A percentile compares a stretch with the other conserved stretches of the same genome.
These are phyloP conservation scores for Fraxinus nigra DNA, from an alignment of 305 asterid genomes.

Conservation along the genomic window DNA sequence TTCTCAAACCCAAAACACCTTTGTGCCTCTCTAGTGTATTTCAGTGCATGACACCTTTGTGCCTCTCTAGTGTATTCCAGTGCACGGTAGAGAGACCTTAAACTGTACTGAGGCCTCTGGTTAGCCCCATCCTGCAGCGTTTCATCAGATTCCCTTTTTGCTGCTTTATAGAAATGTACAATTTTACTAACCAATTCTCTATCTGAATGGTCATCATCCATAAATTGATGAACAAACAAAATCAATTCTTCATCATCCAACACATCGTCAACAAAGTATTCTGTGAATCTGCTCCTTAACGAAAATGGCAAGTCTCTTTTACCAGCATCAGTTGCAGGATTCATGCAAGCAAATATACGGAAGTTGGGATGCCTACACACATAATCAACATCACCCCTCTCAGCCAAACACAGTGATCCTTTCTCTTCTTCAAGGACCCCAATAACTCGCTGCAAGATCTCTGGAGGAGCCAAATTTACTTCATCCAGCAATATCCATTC, in stretches of 20 bases:
- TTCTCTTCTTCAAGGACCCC: slow-evolving; percentile 91
- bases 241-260: slow-evolving; percentile 80
- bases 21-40: slow-evolving; percentile 65
- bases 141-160: slow-evolving; percentile 76
- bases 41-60: slow-evolving; percentile 63
- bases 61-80: slow-evolving; percentile 74
- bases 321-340: slow-evolving; percentile 99
- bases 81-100: slow-evolving; percentile 92
- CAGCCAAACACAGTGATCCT: slow-evolving; percentile 91
- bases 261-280: slow-evolving; percentile 87
- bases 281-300: slow-evolving; percentile 85
- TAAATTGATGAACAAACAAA: slow-evolving; percentile 64
- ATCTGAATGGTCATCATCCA: slow-evolving; percentile 47
- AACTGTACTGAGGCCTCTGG: slow-evolving; percentile 96
- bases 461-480: slow-evolving; percentile 98
- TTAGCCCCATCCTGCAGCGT: slow-evolving; percentile 98
- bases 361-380: slow-evolving; percentile 65
- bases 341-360: slow-evolving; percentile 97
- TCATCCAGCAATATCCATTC: slow-evolving; percentile 99
- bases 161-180: slow-evolving; percentile 72
- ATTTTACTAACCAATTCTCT: slow-evolving; percentile 40
- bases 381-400: slow-evolving; percentile 86
- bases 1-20: slow-evolving; percentile 46
- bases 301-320: slow-evolving; percentile 83
- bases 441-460: slow-evolving; percentile 84